Evolutionary conservation across 1,284 basidiomycete species (phyloP).

Genomic region (Leucoagaricus sp.): DNA sequence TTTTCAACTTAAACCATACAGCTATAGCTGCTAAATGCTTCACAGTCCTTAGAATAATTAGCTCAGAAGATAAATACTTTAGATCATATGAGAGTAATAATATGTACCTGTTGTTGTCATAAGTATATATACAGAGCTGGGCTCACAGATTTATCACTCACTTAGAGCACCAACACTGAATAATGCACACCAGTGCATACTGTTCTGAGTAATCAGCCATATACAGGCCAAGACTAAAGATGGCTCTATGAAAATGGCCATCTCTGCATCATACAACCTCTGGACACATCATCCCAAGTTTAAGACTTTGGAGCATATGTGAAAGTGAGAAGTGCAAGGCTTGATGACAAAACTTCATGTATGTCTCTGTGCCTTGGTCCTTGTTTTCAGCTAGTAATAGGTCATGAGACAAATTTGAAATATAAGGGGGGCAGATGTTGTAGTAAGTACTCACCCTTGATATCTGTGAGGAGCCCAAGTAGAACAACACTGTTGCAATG

Average conservation of each 20-base stretch:
- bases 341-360: slow-evolving; percentile 25
- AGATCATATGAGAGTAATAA: no score
- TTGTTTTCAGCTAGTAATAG: neutral
- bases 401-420: no score
- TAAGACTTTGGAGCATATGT: slow-evolving; percentile 23
- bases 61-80: no score
- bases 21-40: no score
- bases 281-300: slow-evolving; percentile 23
- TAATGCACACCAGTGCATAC: slow-evolving; percentile 22
- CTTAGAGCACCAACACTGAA: slow-evolving; percentile 28
- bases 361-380: neutral
- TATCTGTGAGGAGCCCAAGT: slow-evolving; percentile 33
- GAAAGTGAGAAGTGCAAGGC: slow-evolving; percentile 30
- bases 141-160: no score
- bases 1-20: no score
- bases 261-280: slow-evolving; percentile 23
- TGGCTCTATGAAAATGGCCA: slow-evolving; percentile 24
- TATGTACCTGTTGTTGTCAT: no score
- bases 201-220: slow-evolving; percentile 35
- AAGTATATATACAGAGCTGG: no score
- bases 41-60: no score
- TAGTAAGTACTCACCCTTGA: slow-evolving; percentile 27
- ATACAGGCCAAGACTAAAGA: slow-evolving; percentile 26
- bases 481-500: slow-evolving; percentile 27
- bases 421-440: neutral